These are phyloP conservation scores for Claviceps sp. DNA, from an alignment of 2,329 filamentous ascomycete species.

Conservation along the genomic window DNA sequence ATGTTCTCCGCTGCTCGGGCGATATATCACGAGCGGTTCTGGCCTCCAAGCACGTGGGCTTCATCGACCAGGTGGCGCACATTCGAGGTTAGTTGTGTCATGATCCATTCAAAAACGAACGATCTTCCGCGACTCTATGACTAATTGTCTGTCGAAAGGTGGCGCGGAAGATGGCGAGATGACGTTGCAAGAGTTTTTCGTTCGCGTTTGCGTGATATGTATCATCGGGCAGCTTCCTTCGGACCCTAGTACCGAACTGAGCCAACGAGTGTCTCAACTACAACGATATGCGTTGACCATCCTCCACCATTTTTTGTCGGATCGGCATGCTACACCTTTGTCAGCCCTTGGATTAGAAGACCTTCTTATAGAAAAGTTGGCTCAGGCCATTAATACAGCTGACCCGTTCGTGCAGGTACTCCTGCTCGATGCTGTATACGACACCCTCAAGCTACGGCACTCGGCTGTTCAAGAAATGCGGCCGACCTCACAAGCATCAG, in stretches of 20 bases:
- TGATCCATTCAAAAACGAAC: background rate
- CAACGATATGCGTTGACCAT: conserved; percentile 58
- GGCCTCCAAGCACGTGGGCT: conserved; percentile 39
- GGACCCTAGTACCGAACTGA: conserved; percentile 13
- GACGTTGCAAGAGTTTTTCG: conserved; percentile 53
- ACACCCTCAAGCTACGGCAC: conserved; percentile 54
- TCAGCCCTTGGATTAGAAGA: conserved; percentile 55
- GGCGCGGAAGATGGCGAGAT: conserved; percentile 39
- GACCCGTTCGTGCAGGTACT: conserved; percentile 65
- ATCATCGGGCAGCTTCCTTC: conserved; percentile 24
- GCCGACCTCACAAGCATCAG: conserved; percentile 26
- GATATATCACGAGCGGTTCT: conserved; percentile 59
- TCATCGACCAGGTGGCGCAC: conserved; percentile 16
- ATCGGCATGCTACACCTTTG: conserved; percentile 45
- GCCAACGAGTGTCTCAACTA: conserved; percentile 45
- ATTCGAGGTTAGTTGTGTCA: conserved; percentile 34
- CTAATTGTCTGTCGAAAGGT: conserved; percentile 23
- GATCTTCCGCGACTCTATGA: too few relatives aligned
- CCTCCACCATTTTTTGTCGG: conserved; percentile 55
- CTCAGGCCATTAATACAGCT: conserved; percentile 42
- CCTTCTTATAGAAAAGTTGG: conserved; percentile 54
- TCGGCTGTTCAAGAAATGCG: conserved; percentile 25
- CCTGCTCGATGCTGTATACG: conserved; percentile 65
- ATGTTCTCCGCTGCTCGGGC: conserved; percentile 53
- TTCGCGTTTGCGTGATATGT: conserved; percentile 51